Percentiles rank a stretch among this genome's conserved stretches.
These are phyloP conservation scores for Pythium biforme DNA, from an alignment of 352 stramenopile genomes.

Conservation along the genomic window DNA sequence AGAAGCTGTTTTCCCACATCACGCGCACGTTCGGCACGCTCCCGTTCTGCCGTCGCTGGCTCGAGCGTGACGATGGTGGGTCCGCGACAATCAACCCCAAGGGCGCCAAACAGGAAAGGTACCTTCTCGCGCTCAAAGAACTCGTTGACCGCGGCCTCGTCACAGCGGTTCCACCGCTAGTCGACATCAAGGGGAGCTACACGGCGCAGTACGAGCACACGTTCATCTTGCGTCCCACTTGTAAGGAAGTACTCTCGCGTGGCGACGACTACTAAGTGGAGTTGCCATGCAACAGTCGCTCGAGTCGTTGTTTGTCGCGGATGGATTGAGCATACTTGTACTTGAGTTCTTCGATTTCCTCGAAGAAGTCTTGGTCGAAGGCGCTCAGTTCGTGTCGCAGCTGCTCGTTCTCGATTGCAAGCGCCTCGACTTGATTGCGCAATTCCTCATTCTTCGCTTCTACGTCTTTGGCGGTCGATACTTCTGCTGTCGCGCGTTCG, in stretches of 20 bases:
- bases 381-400: conserved; percentile 80
- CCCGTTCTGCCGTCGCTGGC: conserved; percentile 97
- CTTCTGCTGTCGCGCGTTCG: background rate
- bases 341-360: conserved; percentile 96
- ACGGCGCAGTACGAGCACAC: conserved; percentile 99
- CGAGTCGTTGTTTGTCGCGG: conserved; percentile 69
- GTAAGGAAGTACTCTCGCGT: conserved; percentile 97
- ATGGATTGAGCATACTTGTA: conserved; percentile 91
- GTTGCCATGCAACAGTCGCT: conserved; percentile 31
- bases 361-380: conserved; percentile 95
- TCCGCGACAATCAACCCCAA: conserved; percentile 91
- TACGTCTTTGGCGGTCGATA: background rate
- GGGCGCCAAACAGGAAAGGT: conserved; percentile 97
- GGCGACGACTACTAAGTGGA: conserved; percentile 96
- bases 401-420: conserved; percentile 64
- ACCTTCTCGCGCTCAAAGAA: conserved; percentile 97
- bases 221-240: conserved; percentile 95
- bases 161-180: conserved; percentile 94
- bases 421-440: conserved; percentile 23
- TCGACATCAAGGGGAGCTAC: conserved; percentile 95
- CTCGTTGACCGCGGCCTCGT: conserved; percentile 97
- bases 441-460: conserved; percentile 5
- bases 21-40: conserved; percentile 99
- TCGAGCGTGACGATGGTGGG: conserved; percentile 96
- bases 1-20: conserved; percentile 96